These are phyloP conservation scores for Aristolochia contorta DNA, from an alignment of 164 flowering plant species.

Conservation along the genomic window DNA sequence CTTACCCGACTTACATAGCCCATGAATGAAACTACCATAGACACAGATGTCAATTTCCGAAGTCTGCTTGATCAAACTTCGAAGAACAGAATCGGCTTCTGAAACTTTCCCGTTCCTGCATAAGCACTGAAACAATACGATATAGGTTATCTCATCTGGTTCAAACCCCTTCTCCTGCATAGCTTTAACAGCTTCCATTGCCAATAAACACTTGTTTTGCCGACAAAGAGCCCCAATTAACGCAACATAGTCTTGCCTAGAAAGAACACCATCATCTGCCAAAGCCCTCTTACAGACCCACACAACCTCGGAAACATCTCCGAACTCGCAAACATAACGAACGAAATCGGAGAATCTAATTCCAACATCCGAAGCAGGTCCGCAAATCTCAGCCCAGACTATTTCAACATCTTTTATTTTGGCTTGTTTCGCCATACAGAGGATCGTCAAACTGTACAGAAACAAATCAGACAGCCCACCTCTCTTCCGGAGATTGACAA, in stretches of 20 bases:
- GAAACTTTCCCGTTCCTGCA: constrained; percentile 28
- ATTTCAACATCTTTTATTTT: constrained; percentile 21
- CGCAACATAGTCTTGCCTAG: constrained; percentile 21
- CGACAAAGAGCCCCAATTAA: constrained; percentile 34
- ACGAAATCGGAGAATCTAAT: constrained; percentile 22
- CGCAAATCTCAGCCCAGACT: constrained; percentile 25
- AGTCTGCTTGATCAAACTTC: constrained; percentile 18
- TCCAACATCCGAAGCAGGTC: constrained; percentile 4
- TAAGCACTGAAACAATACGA: constrained; percentile 27
- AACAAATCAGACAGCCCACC: constrained; percentile 18
- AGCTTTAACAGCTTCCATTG: constrained; percentile 14
- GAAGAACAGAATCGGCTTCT: constrained; percentile 31
- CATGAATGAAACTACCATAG: constrained; percentile 32
- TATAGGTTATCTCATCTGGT: constrained; percentile 20
- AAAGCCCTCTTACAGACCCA: constrained; percentile 19
- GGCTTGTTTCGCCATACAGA: constrained; percentile 23
- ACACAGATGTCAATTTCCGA: constrained; percentile 25
- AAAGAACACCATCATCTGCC: constrained; percentile 19
- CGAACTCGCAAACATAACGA: constrained; percentile 19
- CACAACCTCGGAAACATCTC: constrained; percentile 16
- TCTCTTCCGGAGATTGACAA: constrained; percentile 14
- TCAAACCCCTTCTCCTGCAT: constrained; percentile 22
- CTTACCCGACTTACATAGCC: constrained; percentile 31
- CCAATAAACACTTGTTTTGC: constrained; percentile 16
- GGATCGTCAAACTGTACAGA: constrained; percentile 24